Evolutionary conservation across 2,329 filamentous ascomycete species (phyloP).

Genomic region (Pseudogymnoascus sp.): DNA sequence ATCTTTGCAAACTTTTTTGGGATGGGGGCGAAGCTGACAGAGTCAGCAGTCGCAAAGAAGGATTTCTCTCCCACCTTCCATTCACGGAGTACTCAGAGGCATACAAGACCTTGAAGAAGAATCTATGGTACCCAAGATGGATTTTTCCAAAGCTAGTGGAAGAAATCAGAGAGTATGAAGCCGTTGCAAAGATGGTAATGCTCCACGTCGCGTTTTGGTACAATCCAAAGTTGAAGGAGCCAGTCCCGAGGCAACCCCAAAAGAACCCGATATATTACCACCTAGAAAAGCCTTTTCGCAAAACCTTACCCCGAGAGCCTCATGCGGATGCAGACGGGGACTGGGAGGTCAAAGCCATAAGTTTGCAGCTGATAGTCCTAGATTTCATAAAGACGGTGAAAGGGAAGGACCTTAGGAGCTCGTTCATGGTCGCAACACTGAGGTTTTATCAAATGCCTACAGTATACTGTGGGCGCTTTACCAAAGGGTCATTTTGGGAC

Average conservation of each 20-base stretch:
- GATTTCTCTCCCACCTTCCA: background rate
- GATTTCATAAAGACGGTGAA: background rate
- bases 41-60: background rate
- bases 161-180: background rate
- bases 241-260: background rate
- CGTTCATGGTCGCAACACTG: background rate
- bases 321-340: background rate
- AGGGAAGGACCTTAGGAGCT: background rate
- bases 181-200: background rate
- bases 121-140: background rate
- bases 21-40: background rate
- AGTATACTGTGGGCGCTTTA: background rate
- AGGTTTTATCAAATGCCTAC: background rate
- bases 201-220: background rate
- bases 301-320: background rate
- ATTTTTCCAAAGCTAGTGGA: background rate
- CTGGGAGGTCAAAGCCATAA: background rate
- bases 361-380: background rate
- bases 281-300: background rate
- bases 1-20: background rate
- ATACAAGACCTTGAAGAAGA: background rate
- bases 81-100: background rate
- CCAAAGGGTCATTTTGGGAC: background rate
- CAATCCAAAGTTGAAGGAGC: background rate
- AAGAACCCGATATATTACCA: background rate